Base-by-base conservation (phyloP, 176 grass and related monocot genomes). In the Raddia guianensis region DNA sequence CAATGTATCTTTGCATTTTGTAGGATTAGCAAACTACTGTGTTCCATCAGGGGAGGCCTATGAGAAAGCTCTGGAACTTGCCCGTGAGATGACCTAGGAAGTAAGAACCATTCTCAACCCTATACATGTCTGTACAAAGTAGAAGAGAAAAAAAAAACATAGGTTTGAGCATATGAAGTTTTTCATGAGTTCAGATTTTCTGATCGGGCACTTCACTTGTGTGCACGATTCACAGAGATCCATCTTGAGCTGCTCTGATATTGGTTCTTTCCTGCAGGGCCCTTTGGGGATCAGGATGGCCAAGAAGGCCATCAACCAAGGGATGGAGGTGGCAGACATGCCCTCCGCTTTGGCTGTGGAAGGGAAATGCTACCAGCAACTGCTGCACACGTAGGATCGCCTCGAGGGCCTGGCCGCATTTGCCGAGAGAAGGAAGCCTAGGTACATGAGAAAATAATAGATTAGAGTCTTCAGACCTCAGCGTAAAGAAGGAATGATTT, bases 361-460 rank as follows among this genome's bases (percentile, higher is more conserved):
- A 86, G 90, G 91, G 60, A 75, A 89, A 66, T 91, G 88, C 52
- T 94, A 91, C 78, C 83, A 87, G 80, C 82, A 82, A 68, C 55
- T 92, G 63, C 81, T 95, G 46, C 77, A 89, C 86, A 98, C 90
- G 56, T 73, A 92, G 50, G 92, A 98, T 75, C 86, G 92, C 37
- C 86, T 94, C 20, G 92, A 93, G 79, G 92, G 88, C 64, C 82
- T 98, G 11, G 81, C 87, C 68, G 92, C 95, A 10, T 98, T 94
- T 63, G 80, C 90, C 3, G 88, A 98, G 65, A 92, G 89, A 73
- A 78, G 90, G 76, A 91, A 91, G 77, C 90, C 92, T 14, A 83
- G 74, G 48, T 98, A 89, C 62, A 82, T 53, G 5, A 88, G 90
- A 52, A 87, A 85, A 63, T 9, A 48, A 27, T 27, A 27, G 27